A percentile compares a stretch with the other conserved stretches of the same genome.
Conservation (phyloP, 2,329 filamentous ascomycete genomes). For the Raffaelea deltoideospora region DNA sequence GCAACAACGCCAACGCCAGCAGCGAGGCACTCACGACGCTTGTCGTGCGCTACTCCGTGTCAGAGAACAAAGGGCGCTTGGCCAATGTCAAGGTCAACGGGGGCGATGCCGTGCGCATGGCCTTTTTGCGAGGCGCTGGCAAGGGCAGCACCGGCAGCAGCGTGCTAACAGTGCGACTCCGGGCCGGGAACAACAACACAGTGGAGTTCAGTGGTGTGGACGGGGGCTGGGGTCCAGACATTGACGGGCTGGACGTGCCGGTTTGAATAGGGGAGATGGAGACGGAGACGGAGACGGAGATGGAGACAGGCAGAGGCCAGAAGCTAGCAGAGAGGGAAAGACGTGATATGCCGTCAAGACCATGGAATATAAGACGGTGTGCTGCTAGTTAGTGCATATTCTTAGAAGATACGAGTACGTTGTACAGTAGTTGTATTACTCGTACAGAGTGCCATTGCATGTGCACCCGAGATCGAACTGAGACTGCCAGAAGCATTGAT, state of each 20-base stretch:
- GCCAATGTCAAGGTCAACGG: constrained; percentile 42
- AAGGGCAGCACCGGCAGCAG: constrained; percentile 26
- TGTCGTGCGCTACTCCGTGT: constrained; percentile 39
- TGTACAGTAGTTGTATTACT: no score
- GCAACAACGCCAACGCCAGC: no score
- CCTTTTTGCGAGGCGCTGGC: constrained; percentile 35
- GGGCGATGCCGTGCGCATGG: constrained; percentile 25
- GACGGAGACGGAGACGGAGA: background rate
- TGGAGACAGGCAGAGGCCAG: no score
- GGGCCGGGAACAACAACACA: constrained; percentile 28
- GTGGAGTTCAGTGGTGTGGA: constrained; percentile 26
- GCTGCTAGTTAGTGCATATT: no score
- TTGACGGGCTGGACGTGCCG: constrained; percentile 40
- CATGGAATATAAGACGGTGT: no score
- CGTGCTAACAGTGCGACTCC: constrained; percentile 30
- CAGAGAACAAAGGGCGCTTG: constrained; percentile 34
- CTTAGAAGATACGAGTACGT: no score
- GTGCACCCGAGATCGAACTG: no score
- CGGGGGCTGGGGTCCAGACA: constrained; percentile 28
- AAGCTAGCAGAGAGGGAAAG: no score
- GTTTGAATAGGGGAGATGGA: no score
- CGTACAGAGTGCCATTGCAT: no score
- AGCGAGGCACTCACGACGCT: constrained; percentile 31
- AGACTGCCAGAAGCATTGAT: no score
- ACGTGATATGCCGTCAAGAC: no score